Conservation (phyloP, 75 land plant species). For the Pinus taeda region DNA sequence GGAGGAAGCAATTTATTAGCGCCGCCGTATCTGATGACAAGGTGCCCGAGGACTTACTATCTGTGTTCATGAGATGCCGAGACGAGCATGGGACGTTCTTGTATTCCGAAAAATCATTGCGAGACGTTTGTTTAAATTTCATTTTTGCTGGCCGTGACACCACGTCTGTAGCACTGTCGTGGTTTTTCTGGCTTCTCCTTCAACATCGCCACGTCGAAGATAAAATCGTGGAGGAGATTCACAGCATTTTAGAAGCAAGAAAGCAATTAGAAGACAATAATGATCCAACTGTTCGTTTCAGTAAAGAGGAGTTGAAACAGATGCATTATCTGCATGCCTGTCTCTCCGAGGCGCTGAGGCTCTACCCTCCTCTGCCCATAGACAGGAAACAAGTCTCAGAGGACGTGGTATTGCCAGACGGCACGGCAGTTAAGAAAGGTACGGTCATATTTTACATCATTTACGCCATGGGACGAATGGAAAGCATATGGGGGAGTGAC, state of each 20-base stretch:
- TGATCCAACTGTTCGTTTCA: background rate
- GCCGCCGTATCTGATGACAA: background rate
- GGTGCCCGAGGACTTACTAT: slow-evolving; percentile 27
- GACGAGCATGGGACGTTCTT: background rate
- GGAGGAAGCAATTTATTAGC: background rate
- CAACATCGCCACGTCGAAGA: slow-evolving; percentile 26
- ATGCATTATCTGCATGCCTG: slow-evolving; percentile 36
- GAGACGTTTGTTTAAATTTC: slow-evolving; percentile 24
- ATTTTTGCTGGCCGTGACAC: slow-evolving; percentile 36
- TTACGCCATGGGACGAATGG: slow-evolving; percentile 18
- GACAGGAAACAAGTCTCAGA: background rate
- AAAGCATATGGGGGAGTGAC: slow-evolving; percentile 22
- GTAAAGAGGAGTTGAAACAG: background rate
- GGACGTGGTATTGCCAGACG: slow-evolving; percentile 5
- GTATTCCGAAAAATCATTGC: slow-evolving; percentile 9
- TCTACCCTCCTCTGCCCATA: slow-evolving; percentile 10
- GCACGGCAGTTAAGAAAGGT: background rate
- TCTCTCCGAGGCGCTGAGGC: slow-evolving; percentile 10
- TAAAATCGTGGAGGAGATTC: slow-evolving; percentile 12
- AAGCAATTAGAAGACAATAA: background rate
- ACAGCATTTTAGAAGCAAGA: background rate
- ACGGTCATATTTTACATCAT: background rate
- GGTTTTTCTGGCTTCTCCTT: slow-evolving; percentile 36
- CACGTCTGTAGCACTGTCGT: slow-evolving; percentile 19
- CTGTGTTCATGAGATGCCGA: slow-evolving; percentile 15